Evolutionary conservation across 106 monocot genomes (phyloP).

Genomic region (Amphibolis antarctica): DNA sequence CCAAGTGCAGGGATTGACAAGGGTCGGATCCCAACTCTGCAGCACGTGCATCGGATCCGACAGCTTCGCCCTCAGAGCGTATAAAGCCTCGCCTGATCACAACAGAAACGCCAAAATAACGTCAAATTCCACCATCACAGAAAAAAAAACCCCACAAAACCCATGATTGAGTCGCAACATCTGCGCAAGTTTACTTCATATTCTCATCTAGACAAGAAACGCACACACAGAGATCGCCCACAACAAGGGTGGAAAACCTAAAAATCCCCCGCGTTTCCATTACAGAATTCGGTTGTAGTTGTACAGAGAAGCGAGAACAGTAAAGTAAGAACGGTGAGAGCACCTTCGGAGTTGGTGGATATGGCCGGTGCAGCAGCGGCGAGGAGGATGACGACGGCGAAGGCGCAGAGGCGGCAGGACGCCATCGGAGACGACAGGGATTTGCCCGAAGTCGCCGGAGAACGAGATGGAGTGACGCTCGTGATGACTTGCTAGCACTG

Average conservation of each 20-base stretch:
- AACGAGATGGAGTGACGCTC: too few species aligned
- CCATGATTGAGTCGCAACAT: too few species aligned
- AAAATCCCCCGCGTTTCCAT: neutral
- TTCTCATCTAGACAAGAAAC: too few species aligned
- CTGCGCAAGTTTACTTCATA: too few species aligned
- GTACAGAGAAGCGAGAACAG: neutral
- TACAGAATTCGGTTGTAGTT: neutral
- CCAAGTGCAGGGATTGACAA: conserved; percentile 96
- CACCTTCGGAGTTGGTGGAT: conserved; percentile 81
- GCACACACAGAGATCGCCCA: too few species aligned
- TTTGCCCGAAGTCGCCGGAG: too few species aligned
- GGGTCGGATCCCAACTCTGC: conserved; percentile 97
- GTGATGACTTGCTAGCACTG: too few species aligned
- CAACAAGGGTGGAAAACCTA: too few species aligned
- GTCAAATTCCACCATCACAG: too few species aligned
- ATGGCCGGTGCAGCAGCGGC: conserved; percentile 21
- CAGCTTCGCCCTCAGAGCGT: conserved; percentile 45
- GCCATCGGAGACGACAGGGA: conserved; percentile 12
- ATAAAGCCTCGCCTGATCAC: conserved; percentile 63
- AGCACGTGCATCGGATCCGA: conserved; percentile 77
- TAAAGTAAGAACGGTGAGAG: neutral
- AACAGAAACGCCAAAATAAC: neutral
- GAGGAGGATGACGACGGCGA: conserved; percentile 17
- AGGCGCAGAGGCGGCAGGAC: neutral
- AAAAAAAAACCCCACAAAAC: neutral